Evolutionary conservation across 805 yeast genomes (phyloP).

Genomic region (Hyphopichia homilentoma): DNA sequence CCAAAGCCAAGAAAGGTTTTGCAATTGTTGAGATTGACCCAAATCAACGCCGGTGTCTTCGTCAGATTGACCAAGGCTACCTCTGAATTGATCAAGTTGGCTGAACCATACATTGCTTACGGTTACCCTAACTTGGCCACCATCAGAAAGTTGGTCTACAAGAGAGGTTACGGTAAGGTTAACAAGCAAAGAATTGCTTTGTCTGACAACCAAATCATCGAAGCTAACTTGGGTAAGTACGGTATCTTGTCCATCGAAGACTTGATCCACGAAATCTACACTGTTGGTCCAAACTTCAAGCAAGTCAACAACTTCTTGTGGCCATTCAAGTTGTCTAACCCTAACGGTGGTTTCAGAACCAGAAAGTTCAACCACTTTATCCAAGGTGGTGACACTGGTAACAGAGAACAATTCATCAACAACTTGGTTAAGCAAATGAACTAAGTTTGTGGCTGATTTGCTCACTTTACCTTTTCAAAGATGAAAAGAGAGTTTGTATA

Average conservation of each 20-base stretch:
- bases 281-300: constrained; percentile 98
- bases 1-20: constrained; percentile 99
- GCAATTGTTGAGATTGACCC: constrained; percentile 89
- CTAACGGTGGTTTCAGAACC: constrained; percentile 97
- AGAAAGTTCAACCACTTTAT: constrained; percentile 96
- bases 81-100: constrained; percentile 84
- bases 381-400: constrained; percentile 98
- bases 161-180: constrained; percentile 97
- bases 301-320: constrained; percentile 97
- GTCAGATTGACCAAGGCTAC: constrained; percentile 96
- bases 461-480: constrained; percentile 2
- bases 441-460: constrained; percentile 41
- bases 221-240: constrained; percentile 85
- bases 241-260: constrained; percentile 91
- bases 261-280: constrained; percentile 92
- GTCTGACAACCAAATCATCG: constrained; percentile 83
- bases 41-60: constrained; percentile 92
- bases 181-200: constrained; percentile 94
- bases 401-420: constrained; percentile 96
- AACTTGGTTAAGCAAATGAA: constrained; percentile 90
- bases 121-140: constrained; percentile 95
- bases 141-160: constrained; percentile 89
- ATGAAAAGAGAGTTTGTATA: constrained; percentile 2
- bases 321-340: constrained; percentile 97
- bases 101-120: constrained; percentile 95